Conservation (phyloP, 495 filamentous ascomycete genomes). For the Lindgomyces ingoldianus region DNA sequence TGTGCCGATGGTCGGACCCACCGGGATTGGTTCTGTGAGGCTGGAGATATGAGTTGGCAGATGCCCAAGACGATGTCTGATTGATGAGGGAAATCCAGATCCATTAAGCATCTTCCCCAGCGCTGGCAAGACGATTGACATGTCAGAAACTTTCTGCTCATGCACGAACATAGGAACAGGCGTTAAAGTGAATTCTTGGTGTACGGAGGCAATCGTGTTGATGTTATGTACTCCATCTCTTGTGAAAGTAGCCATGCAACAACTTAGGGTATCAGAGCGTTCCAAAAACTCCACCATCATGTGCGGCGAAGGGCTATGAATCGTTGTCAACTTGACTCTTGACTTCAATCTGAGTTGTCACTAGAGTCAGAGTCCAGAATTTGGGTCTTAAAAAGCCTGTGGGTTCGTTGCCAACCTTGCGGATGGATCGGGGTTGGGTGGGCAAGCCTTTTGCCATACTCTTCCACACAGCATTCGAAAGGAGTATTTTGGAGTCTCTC, state of each 20-base stretch:
- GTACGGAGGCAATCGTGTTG: too few species aligned
- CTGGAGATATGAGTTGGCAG: background rate
- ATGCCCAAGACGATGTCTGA: too few species aligned
- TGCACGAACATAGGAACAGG: too few species aligned
- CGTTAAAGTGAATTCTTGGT: too few species aligned
- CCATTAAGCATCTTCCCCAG: background rate
- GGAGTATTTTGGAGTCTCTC: slow-evolving; percentile 44
- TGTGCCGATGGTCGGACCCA: background rate
- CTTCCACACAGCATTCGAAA: slow-evolving; percentile 63
- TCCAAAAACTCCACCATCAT: too few species aligned
- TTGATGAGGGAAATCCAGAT: background rate
- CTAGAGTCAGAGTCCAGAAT: slow-evolving; percentile 42
- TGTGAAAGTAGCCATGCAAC: too few species aligned
- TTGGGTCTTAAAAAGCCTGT: slow-evolving; percentile 57
- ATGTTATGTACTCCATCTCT: too few species aligned
- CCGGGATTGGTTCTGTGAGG: background rate
- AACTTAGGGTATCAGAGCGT: too few species aligned
- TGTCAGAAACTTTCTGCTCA: too few species aligned
- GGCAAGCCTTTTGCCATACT: slow-evolving; percentile 56
- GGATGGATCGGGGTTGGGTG: slow-evolving; percentile 32
- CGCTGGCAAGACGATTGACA: background rate
- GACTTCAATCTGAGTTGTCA: background rate
- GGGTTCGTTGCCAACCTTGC: slow-evolving; percentile 53
- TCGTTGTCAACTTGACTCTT: too few species aligned
- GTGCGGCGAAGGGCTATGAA: too few species aligned